Conservation (phyloP, 345 rosid species). For the Pugionium cornutum region DNA sequence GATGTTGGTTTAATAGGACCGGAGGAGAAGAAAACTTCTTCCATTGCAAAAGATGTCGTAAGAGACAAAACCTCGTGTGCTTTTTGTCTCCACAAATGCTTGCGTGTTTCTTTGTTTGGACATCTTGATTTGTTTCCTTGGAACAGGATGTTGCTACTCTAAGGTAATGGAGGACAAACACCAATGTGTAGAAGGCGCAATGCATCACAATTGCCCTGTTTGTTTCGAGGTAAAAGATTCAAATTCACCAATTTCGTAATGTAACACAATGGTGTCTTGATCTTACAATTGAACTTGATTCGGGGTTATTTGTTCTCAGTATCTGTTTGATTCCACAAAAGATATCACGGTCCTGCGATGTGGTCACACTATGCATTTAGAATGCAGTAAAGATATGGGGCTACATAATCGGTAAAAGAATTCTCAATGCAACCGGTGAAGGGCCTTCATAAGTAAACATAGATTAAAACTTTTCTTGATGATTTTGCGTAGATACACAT, state of each 20-base stretch:
- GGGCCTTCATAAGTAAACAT: background rate
- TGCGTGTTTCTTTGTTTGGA: background rate
- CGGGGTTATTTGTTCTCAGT: conserved; percentile 43
- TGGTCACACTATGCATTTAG: conserved; percentile 80
- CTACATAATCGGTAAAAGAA: conserved; percentile 54
- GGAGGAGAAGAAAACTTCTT: conserved; percentile 62
- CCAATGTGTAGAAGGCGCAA: conserved; percentile 62
- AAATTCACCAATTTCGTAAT: background rate
- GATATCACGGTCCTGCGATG: conserved; percentile 63
- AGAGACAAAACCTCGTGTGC: conserved; percentile 22
- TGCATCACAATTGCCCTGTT: conserved; percentile 74
- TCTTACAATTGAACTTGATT: too few species aligned
- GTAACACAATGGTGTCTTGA: conserved; percentile 1
- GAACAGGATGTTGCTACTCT: conserved; percentile 66
- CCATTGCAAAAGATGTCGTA: conserved; percentile 61
- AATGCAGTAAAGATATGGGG: conserved; percentile 68
- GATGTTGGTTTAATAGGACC: conserved; percentile 42
- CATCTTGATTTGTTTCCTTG: background rate
- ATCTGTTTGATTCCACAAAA: conserved; percentile 70
- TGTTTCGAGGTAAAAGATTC: conserved; percentile 56
- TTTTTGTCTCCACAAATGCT: conserved; percentile 14
- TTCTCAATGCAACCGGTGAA: background rate
- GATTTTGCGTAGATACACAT: conserved; percentile 59
- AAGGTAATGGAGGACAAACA: conserved; percentile 53
- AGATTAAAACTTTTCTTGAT: conserved; percentile 2